Evolutionary conservation across 305 asterid species (phyloP).

Genomic region (Rubia peregrina): DNA sequence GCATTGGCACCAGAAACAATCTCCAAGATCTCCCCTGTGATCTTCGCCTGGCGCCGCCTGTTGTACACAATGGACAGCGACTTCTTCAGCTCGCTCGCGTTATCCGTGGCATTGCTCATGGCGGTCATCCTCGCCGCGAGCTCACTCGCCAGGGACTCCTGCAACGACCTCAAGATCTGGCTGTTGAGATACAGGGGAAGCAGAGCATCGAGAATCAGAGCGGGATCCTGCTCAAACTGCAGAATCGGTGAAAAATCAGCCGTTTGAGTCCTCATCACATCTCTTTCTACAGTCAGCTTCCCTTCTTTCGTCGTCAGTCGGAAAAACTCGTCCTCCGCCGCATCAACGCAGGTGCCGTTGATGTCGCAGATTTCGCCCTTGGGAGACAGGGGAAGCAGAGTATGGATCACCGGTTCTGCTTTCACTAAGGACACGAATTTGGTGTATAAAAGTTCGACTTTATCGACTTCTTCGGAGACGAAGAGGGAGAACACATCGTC

Average conservation of each 20-base stretch:
- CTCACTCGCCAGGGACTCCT: conserved; percentile 89
- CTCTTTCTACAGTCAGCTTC: conserved; percentile 72
- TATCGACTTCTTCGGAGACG: conserved; percentile 76
- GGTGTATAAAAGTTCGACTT: conserved; percentile 76
- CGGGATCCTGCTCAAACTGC: conserved; percentile 97
- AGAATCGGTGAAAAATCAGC: conserved; percentile 68
- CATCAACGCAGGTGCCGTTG: conserved; percentile 77
- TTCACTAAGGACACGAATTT: conserved; percentile 79
- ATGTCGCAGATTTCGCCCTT: conserved; percentile 79
- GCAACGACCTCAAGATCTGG: conserved; percentile 81
- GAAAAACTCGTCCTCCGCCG: conserved; percentile 82
- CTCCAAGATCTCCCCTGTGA: conserved; percentile 93
- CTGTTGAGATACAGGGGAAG: conserved; percentile 91
- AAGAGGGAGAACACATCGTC: conserved; percentile 79
- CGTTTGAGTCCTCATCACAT: conserved; percentile 50
- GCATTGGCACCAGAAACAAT: conserved; percentile 85
- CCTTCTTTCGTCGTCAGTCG: conserved; percentile 84
- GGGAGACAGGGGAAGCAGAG: conserved; percentile 65
- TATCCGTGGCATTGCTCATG: conserved; percentile 78
- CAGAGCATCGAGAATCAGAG: conserved; percentile 81
- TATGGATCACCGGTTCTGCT: conserved; percentile 70
- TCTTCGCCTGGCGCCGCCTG: conserved; percentile 87
- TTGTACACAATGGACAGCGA: conserved; percentile 54
- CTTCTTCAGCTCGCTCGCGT: conserved; percentile 74
- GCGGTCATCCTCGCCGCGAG: conserved; percentile 95